phyloP scores from a whole-genome alignment of 176 grass and related monocot genomes.

The Aegilops umbellulata region DNA sequence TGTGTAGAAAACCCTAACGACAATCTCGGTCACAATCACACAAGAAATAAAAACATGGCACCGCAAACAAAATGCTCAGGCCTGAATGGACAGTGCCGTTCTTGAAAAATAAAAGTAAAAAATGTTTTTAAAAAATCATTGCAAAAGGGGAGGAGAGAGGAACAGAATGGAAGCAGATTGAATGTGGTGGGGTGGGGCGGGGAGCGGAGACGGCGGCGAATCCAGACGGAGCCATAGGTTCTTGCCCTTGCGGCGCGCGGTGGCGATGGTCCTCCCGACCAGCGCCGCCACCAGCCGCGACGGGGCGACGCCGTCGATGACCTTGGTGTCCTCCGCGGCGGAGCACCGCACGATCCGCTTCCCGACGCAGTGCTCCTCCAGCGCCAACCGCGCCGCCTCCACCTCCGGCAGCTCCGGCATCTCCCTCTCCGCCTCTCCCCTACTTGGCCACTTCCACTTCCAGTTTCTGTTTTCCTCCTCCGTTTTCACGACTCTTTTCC shows the following conservation, averaged over 20 bases:
- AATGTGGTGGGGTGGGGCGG: neutral
- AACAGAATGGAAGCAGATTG: neutral
- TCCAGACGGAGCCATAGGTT: constrained; percentile 56
- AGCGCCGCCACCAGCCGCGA: constrained; percentile 32
- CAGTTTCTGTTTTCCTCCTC: neutral
- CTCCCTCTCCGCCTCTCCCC: neutral
- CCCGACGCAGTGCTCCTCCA: constrained; percentile 54
- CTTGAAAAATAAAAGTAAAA: neutral
- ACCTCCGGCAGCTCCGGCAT: constrained; percentile 75
- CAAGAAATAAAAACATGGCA: neutral
- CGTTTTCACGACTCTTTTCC: no score
- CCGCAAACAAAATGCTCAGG: neutral
- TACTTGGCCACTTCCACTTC: neutral
- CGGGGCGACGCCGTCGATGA: constrained; percentile 58
- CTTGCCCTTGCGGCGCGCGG: constrained; percentile 50
- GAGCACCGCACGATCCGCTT: constrained; percentile 37
- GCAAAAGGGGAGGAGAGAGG: neutral
- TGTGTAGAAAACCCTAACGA: neutral
- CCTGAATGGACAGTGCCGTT: neutral
- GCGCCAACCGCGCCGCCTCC: constrained; percentile 47
- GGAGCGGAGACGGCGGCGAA: constrained; percentile 15
- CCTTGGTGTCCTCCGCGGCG: constrained; percentile 48
- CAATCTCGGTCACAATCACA: neutral
- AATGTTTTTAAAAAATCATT: neutral
- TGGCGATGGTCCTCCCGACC: constrained; percentile 40